These are phyloP conservation scores for Apiospora rasikravindrae DNA, from an alignment of 2,329 filamentous ascomycete species.

Conservation along the genomic window DNA sequence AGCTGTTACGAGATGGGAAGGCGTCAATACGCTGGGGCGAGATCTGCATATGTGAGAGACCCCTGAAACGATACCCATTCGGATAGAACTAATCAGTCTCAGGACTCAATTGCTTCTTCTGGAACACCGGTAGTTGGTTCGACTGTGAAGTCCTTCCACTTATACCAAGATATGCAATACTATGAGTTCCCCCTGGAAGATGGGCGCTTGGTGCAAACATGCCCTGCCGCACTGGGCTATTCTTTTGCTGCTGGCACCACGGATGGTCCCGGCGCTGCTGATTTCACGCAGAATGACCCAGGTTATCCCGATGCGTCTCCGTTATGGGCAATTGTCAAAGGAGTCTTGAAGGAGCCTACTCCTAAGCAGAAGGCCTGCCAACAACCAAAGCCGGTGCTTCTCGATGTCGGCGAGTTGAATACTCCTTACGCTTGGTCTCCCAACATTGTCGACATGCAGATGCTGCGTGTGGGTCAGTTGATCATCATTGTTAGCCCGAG, in stretches of 20 bases:
- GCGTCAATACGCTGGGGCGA: constrained; percentile 68
- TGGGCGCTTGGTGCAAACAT: constrained; percentile 73
- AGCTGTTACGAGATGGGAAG: constrained; percentile 78
- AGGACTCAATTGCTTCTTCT: constrained; percentile 54
- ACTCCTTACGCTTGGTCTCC: constrained; percentile 84
- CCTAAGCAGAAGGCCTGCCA: constrained; percentile 77
- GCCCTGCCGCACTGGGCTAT: constrained; percentile 84
- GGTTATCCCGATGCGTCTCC: constrained; percentile 73
- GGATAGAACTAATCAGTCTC: constrained; percentile 32
- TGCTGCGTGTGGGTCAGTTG: constrained; percentile 81
- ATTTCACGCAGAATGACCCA: constrained; percentile 85
- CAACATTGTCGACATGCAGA: constrained; percentile 87
- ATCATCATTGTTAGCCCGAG: constrained; percentile 85
- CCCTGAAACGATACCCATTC: not conserved
- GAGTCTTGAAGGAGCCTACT: constrained; percentile 71
- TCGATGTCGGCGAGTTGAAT: constrained; percentile 81
- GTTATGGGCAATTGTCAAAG: constrained; percentile 77
- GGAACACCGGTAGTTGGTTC: constrained; percentile 63
- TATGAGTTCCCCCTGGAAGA: constrained; percentile 77
- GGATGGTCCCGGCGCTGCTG: constrained; percentile 85
- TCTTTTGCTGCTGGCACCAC: constrained; percentile 90
- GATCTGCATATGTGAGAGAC: constrained; percentile 46
- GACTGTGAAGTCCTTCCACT: constrained; percentile 78
- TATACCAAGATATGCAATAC: constrained; percentile 77
- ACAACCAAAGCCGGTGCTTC: constrained; percentile 78